These are phyloP conservation scores for Yamadazyma paraphyllophila DNA, from an alignment of 805 yeast genomes.

Conservation along the genomic window DNA sequence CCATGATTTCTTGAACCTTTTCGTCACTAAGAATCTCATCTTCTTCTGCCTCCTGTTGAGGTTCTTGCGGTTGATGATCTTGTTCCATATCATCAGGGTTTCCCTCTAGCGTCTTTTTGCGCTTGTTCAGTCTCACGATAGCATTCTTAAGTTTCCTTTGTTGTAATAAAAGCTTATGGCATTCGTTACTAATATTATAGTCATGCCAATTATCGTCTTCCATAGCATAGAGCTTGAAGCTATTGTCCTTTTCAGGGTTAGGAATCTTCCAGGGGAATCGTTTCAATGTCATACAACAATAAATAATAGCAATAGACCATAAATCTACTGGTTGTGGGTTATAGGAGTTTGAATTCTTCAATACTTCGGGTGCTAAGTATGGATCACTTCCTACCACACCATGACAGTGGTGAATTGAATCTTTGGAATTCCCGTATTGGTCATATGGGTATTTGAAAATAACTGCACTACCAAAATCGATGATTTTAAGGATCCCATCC, in stretches of 20 bases:
- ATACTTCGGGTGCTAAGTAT: conserved; percentile 88
- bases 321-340: conserved; percentile 93
- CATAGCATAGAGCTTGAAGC: conserved; percentile 79
- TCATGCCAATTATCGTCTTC: conserved; percentile 80
- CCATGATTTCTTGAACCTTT: conserved; percentile 29
- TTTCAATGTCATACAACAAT: conserved; percentile 87
- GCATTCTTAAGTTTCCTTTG: conserved; percentile 56
- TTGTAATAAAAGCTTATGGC: conserved; percentile 62
- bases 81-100: conserved; percentile 18
- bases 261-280: conserved; percentile 97
- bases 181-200: conserved; percentile 66
- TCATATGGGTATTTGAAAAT: conserved; percentile 85
- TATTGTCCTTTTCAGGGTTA: conserved; percentile 65
- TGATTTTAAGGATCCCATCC: conserved; percentile 82
- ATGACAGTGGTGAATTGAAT: conserved; percentile 65
- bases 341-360: conserved; percentile 55
- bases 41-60: conserved; percentile 1
- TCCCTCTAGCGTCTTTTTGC: conserved; percentile 25
- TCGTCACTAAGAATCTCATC: conserved; percentile 31
- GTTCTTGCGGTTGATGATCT: conserved; percentile 15
- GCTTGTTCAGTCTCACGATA: conserved; percentile 42
- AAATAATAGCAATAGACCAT: conserved; percentile 90
- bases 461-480: conserved; percentile 92
- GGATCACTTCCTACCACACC: conserved; percentile 88
- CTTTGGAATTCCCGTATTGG: conserved; percentile 44